A percentile compares a stretch with the other conserved stretches of the same genome.
phyloP scores from a whole-genome alignment of 73 alveolate genomes.

The Stentor roeselii region DNA sequence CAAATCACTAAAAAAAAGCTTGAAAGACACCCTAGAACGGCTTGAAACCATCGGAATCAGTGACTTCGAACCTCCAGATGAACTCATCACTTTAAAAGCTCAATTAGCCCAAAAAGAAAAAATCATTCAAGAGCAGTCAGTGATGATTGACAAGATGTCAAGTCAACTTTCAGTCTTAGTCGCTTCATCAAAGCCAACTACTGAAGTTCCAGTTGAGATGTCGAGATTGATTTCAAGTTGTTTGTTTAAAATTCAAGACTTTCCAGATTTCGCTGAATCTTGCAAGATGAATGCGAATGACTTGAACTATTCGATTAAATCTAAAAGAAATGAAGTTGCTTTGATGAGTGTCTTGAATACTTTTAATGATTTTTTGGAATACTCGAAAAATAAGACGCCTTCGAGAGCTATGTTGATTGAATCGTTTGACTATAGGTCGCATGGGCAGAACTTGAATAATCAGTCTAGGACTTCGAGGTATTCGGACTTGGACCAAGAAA shows the following conservation, averaged over 20 bases:
- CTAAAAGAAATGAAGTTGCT: background rate
- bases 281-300: background rate
- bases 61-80: background rate
- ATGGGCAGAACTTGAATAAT: background rate
- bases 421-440: background rate
- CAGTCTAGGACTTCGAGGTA: background rate
- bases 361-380: background rate
- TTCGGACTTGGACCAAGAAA: background rate
- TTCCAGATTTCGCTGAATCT: background rate
- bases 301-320: background rate
- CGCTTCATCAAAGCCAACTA: background rate
- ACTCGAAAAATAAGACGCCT: too few relatives aligned
- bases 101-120: background rate
- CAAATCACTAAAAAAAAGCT: background rate
- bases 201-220: background rate
- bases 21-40: slow-evolving; percentile 1
- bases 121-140: background rate
- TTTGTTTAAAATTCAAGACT: background rate
- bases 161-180: too few relatives aligned
- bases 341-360: background rate
- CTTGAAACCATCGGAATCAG: background rate
- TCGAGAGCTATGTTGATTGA: background rate
- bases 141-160: background rate
- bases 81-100: background rate
- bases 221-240: background rate